phyloP scores from a whole-genome alignment of 2,329 filamentous ascomycete species.

The Macrophomina pseudophaseolina region DNA sequence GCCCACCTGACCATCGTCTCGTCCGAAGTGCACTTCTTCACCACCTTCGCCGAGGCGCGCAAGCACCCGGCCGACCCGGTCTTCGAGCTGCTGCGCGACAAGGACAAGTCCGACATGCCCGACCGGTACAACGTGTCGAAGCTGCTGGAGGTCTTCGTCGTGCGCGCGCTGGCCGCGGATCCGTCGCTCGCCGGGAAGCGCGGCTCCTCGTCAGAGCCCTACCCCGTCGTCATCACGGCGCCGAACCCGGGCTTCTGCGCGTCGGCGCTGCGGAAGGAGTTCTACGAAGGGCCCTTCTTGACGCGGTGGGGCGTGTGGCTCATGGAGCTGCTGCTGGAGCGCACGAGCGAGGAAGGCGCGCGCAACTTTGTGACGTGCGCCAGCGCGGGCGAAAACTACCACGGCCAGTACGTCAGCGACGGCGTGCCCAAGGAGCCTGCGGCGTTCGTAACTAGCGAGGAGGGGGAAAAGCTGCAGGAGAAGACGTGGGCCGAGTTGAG shows the following conservation, averaged over 20 bases:
- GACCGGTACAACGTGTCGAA: conserved; percentile 36
- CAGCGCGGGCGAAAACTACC: conserved; percentile 38
- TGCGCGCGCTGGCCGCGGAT: conserved; percentile 31
- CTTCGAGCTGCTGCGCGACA: conserved; percentile 31
- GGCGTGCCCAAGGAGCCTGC: conserved; percentile 37
- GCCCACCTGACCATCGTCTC: conserved; percentile 29
- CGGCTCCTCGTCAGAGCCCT: neutral
- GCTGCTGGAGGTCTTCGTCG: conserved; percentile 34
- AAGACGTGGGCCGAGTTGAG: conserved; percentile 49
- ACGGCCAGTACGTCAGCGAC: conserved; percentile 50
- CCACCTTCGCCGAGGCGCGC: conserved; percentile 21
- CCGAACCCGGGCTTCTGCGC: conserved; percentile 31
- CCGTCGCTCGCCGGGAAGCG: neutral
- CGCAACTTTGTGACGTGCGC: conserved; percentile 49
- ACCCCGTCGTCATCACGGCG: conserved; percentile 28
- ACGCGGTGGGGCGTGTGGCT: conserved; percentile 26
- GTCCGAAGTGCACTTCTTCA: conserved; percentile 28
- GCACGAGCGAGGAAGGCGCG: conserved; percentile 48
- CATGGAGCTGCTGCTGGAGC: conserved; percentile 36
- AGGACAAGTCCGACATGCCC: conserved; percentile 27
- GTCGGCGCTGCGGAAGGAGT: conserved; percentile 27
- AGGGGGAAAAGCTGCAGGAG: conserved; percentile 43
- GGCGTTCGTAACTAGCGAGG: conserved; percentile 41
- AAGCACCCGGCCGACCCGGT: conserved; percentile 20
- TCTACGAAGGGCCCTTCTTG: neutral